Evolutionary conservation across 208 protist genomes (phyloP).

Genomic region (Trypanosoma lewisi): DNA sequence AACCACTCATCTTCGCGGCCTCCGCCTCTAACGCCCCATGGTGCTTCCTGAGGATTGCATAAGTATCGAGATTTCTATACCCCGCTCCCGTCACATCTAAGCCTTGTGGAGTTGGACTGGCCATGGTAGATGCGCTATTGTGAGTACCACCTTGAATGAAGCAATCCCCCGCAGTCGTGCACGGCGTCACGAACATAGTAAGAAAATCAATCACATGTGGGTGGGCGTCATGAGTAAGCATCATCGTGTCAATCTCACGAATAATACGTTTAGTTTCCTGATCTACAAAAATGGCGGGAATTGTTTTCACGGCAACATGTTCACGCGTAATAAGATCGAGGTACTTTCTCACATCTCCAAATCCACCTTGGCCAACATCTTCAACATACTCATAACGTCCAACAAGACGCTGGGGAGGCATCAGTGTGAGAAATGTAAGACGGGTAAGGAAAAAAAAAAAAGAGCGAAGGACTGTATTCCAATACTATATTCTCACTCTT

Average conservation of each 20-base stretch:
- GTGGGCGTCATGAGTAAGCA: constrained; percentile 92
- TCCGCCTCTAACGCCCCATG: constrained; percentile 35
- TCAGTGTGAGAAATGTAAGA: background rate
- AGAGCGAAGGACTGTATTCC: too few species aligned
- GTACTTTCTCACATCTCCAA: constrained; percentile 97
- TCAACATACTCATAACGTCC: constrained; percentile 66
- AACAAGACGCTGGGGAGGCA: constrained; percentile 32
- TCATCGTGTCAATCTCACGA: constrained; percentile 96
- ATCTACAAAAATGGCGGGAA: constrained; percentile 81
- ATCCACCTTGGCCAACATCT: constrained; percentile 93
- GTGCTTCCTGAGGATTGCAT: constrained; percentile 37
- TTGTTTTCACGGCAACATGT: constrained; percentile 91
- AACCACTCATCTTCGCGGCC: constrained; percentile 26
- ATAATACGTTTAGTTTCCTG: constrained; percentile 91
- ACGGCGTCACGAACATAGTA: constrained; percentile 94
- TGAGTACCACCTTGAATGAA: background rate
- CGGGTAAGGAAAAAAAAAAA: too few species aligned
- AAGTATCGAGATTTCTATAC: constrained; percentile 31
- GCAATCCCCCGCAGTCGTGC: constrained; percentile 46
- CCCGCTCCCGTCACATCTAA: constrained; percentile 43
- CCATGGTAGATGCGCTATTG: background rate
- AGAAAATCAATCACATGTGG: constrained; percentile 93
- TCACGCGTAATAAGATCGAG: constrained; percentile 63
- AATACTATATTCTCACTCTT: constrained; percentile 1
- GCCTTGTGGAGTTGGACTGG: background rate